Base-by-base conservation (phyloP, 768 basidiomycete genomes). In the Punctularia strigosozonata region DNA sequence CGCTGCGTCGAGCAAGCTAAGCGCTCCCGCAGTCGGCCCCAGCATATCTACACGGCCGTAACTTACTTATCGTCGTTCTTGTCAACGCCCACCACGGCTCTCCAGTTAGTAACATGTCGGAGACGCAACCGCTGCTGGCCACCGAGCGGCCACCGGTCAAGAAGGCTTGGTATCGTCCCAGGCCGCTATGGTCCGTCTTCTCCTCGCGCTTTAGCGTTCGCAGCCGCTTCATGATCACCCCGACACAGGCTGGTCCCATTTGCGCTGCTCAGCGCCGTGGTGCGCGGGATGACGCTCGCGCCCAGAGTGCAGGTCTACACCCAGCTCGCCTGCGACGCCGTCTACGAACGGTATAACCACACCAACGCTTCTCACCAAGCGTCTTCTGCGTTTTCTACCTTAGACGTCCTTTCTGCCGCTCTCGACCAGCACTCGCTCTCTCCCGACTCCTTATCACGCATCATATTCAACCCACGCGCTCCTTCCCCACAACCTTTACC, bases 281-380 rank as follows among this genome's bases (percentile, higher is more conserved):
- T 79, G 85, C 79, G 84, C 19, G 83, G 84, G 24, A 76, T 87
- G 60, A 86, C 83, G 1, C 65, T 82, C 55, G 77, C 82, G 25
- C 77, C 83, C 8, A 73, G 83, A 40, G 79, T 88, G 33, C 77
- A 84, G 55, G 79, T 88, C 21, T 86, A 77, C 63, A 84, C 76
- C 31, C 73, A 78, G 36, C 72, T 88, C 37, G 76, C 85, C 3
- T 87, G 85, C 56, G 66, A 75, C 36, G 65, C 65, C 4, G 47
- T 80, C 23, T 68, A 71, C 45, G 58, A 61, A 18, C 53, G 60
- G 20, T 66, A 68, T 54, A 65, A 73, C 45, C 58, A 57, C 41
- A 58, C 54, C 37, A 20, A 19, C 31, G 44, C 41, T 25, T 40
- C 40, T 19, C 35, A 28, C 33, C 40, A 15, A 15, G 19, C 40